A percentile compares a stretch with the other conserved stretches of the same genome.
Evolutionary conservation across 2,329 filamentous ascomycete genomes (phyloP).

Genomic region (Neobulgaria alba): DNA sequence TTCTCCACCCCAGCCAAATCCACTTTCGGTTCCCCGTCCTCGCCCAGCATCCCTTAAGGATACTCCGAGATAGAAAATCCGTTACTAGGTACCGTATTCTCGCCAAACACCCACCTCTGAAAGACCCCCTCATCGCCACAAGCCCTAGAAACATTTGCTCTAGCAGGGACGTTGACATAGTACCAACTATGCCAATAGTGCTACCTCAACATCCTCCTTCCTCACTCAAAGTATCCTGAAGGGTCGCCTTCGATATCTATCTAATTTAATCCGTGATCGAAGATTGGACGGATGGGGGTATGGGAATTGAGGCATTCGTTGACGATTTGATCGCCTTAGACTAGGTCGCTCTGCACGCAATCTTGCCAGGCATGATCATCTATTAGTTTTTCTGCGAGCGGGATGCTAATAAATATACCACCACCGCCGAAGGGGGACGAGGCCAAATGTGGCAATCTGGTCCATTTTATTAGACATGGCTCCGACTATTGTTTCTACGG

Average conservation of each 20-base stretch:
- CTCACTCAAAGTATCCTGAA: slow-evolving; percentile 21
- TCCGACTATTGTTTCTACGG: slow-evolving; percentile 12
- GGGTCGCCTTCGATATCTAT: slow-evolving; percentile 22
- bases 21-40: neutral
- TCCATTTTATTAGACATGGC: slow-evolving; percentile 19
- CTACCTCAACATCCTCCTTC: slow-evolving; percentile 16
- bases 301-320: slow-evolving; percentile 16
- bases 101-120: slow-evolving; percentile 34
- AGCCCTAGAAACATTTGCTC: slow-evolving; percentile 10
- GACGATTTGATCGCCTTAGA: slow-evolving; percentile 22
- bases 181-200: slow-evolving; percentile 24
- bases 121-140: slow-evolving; percentile 30
- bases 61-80: slow-evolving; percentile 30
- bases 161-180: slow-evolving; percentile 13
- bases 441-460: slow-evolving; percentile 16
- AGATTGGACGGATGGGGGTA: slow-evolving; percentile 13
- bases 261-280: slow-evolving; percentile 18
- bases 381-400: slow-evolving; percentile 14
- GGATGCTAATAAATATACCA: slow-evolving; percentile 22
- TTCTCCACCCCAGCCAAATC: slow-evolving; percentile 31
- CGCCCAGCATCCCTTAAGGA: slow-evolving; percentile 5
- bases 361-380: slow-evolving; percentile 8
- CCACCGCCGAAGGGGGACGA: slow-evolving; percentile 23
- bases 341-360: slow-evolving; percentile 11
- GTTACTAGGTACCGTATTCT: slow-evolving; percentile 35